phyloP scores from a whole-genome alignment of 306 rosid genomes.

The Astragalus glycyphyllos region DNA sequence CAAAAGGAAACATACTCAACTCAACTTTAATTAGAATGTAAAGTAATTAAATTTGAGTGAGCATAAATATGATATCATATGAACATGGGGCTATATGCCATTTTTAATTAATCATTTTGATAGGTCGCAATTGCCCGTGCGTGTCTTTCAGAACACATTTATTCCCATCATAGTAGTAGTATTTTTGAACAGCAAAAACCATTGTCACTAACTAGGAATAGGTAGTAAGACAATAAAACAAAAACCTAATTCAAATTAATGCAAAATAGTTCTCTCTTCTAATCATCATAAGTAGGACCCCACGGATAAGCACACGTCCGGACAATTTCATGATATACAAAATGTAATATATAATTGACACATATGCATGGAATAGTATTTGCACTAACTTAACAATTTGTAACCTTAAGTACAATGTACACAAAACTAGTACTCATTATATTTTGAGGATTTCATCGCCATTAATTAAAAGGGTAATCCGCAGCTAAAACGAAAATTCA shows the following conservation, averaged over 20 bases:
- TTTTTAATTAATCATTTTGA: constrained; percentile 18
- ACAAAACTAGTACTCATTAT: constrained; percentile 17
- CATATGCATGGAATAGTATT: constrained; percentile 40
- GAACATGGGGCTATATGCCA: constrained; percentile 10
- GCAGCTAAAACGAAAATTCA: constrained; percentile 41
- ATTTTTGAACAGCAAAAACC: constrained; percentile 32
- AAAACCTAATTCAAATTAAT: constrained; percentile 41
- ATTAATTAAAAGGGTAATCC: constrained; percentile 41
- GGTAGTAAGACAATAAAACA: constrained; percentile 47
- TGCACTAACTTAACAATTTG: constrained; percentile 30
- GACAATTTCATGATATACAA: constrained; percentile 42
- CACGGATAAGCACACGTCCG: constrained; percentile 31
- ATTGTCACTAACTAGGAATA: constrained; percentile 38
- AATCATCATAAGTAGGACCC: constrained; percentile 40
- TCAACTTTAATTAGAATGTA: constrained; percentile 20
- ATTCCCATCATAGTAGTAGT: not conserved
- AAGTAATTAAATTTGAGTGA: constrained; percentile 8
- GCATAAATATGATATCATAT: not conserved
- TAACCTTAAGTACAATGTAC: constrained; percentile 36
- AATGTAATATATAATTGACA: constrained; percentile 33
- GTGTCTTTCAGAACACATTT: constrained; percentile 32
- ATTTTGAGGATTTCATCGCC: not conserved
- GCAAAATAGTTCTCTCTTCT: constrained; percentile 34
- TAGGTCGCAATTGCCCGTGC: constrained; percentile 35
- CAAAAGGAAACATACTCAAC: constrained; percentile 16